Evolutionary conservation across 2,329 filamentous ascomycete genomes (phyloP), one percentile per base, ranked within the genome.

Genomic region (Fusarium albidum): DNA sequence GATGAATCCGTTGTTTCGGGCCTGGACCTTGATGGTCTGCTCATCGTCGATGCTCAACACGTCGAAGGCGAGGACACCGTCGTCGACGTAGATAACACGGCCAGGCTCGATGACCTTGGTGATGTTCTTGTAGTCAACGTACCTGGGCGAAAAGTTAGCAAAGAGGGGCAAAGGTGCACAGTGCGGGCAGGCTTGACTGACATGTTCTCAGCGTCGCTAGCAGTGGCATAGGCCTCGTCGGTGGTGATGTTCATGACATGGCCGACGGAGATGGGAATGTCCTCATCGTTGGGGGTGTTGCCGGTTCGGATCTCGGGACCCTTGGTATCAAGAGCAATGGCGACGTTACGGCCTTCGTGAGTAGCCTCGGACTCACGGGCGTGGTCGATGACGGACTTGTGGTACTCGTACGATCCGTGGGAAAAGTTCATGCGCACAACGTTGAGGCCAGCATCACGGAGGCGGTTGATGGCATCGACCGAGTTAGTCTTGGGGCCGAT

Each of bases 351-450:
- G 65, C 95, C 95, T 25, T 82, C 71, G 77, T 92, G 85, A 54
- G 80, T 75, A 72, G 82, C 85, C 81, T 96, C 93, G 64, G 95
- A 95, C 73, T 90, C 84, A 72, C 92, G 91, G 67, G 94, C 86
- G 80, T 99, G 88, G 82, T 99, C 92, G 72, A 99, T 97, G 74
- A 99, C 95, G 60, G 92, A 94, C 84, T 98, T 92, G 81, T 96
- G 93, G 82, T 97, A 99, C 80, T 93, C 93, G 78, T 98, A 95
- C 66, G 73, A 73, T 56, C 75, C 75, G 62, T 77, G 92, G 90
- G 75, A 96, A 77, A 98, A 98, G 89, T 99, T 99, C 95, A 99
- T 99, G 81, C 95, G 94, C 68, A 98, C 95, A 67, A 99, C 92
- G 79, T 98, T 98, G 71, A 98, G 88, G 78, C 95, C 95, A 64